Evolutionary conservation across 148 eudicot species (phyloP), one percentile per base, ranked within the genome.

Genomic region (Arbutus unedo): DNA sequence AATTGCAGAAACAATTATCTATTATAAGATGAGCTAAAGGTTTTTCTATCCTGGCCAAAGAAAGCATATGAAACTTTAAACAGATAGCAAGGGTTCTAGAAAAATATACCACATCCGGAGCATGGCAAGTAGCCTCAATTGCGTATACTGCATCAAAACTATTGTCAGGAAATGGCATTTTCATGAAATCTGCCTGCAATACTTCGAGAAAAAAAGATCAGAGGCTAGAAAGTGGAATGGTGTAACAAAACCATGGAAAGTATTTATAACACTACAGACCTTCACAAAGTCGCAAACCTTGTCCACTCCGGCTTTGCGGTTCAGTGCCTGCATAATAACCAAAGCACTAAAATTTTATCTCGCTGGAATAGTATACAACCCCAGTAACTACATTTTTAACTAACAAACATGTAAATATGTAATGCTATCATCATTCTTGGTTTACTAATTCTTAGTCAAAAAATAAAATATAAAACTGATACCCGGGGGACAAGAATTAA

Each of bases 121-220:
- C 99, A 86, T 96, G 99, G 76, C 99, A 94, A 49, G 98, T 96
- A 81, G 99, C 99, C 85, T 94, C 99, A 79, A 96, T 96, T 79
- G 97, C 99, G 90, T 93, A 96, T 0, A 94, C 91, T 14, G 96
- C 98, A 89, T 96, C 99, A 83, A 89, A 96, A 79, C 83, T 82
- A 84, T 93, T 87, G 51, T 96, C 99, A 14, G 93, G 89, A 74
- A 96, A 88, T 81, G 98, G 94, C 93, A 93, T 93, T 82, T 93
- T 89, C 99, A 94, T 96, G 94, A 96, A 94, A 88, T 96, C 99
- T 21, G 94, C 99, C 98, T 94, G 93, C 86, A 90, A 18, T 77
- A 57, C 16, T 25, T 82, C 67, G 62, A 67, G 18, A 62, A 57
- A 73, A 5, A 64, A 66, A 44, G 15, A 71, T 62, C 25, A 50